Conservation (phyloP, 768 basidiomycete genomes). For the Candolleomyces aberdarensis region DNA sequence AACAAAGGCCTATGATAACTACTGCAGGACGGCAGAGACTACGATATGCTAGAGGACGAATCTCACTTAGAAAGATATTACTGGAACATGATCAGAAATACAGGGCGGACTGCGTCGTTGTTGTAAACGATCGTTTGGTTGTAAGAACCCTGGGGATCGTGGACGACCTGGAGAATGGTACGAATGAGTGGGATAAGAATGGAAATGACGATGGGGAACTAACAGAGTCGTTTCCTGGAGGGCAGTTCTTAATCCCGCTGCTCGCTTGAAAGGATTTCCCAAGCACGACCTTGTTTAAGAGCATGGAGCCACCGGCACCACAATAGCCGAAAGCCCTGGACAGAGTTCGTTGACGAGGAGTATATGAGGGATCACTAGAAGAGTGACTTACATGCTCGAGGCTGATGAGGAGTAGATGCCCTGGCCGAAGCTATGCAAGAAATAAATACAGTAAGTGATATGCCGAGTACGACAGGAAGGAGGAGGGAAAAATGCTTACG, state of each 20-base stretch:
- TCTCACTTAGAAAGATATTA: background rate
- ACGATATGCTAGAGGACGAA: background rate
- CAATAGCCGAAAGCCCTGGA: slow-evolving; percentile 22
- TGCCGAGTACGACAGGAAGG: background rate
- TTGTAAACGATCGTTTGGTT: slow-evolving; percentile 10
- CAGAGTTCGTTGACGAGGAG: background rate
- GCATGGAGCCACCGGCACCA: slow-evolving; percentile 16
- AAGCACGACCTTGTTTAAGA: slow-evolving; percentile 29
- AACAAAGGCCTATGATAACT: too few relatives aligned
- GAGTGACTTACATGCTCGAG: slow-evolving; percentile 17
- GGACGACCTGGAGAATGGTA: slow-evolving; percentile 11
- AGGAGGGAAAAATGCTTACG: slow-evolving; percentile 16
- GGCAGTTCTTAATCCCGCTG: slow-evolving; percentile 21
- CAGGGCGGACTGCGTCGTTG: slow-evolving; percentile 8
- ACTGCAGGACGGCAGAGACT: too few relatives aligned
- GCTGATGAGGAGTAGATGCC: slow-evolving; percentile 15
- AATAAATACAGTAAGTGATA: background rate
- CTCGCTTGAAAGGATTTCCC: slow-evolving; percentile 20
- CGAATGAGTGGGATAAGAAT: background rate
- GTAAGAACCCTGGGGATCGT: slow-evolving; percentile 12
- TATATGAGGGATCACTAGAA: background rate
- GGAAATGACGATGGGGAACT: background rate
- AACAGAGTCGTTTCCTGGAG: slow-evolving; percentile 17
- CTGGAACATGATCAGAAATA: slow-evolving; percentile 7
- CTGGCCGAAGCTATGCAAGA: slow-evolving; percentile 11